Evolutionary conservation across 768 basidiomycete genomes (phyloP).

Genomic region (Suillus bovinus): DNA sequence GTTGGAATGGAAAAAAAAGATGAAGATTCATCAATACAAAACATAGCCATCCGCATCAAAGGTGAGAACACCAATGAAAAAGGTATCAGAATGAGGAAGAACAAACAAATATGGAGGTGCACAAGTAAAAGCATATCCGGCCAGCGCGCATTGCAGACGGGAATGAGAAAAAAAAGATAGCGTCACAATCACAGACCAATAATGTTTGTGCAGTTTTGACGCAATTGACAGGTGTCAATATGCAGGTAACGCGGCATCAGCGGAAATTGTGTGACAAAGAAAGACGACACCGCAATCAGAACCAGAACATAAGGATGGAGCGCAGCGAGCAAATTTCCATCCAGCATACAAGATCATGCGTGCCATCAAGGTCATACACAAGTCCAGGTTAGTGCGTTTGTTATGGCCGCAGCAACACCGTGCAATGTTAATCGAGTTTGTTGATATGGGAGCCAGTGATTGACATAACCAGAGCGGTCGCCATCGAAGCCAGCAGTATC

Average conservation of each 20-base stretch:
- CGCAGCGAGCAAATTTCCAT: not conserved
- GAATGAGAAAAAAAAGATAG: not conserved
- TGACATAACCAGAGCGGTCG: not conserved
- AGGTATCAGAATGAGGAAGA: not conserved
- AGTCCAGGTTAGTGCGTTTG: not conserved
- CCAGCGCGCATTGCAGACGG: not conserved
- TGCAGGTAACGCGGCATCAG: not conserved
- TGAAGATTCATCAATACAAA: not conserved
- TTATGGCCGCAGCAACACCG: not conserved
- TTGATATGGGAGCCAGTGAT: not conserved
- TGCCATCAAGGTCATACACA: not conserved
- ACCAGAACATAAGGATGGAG: not conserved
- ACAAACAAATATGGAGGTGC: not conserved
- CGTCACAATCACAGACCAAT: not conserved
- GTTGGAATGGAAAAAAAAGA: not conserved
- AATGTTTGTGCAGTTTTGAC: not conserved
- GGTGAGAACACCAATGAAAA: not conserved
- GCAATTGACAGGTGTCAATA: not conserved
- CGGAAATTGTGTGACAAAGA: constrained; percentile 5
- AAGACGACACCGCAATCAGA: not conserved
- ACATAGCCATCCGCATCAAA: constrained; percentile 1
- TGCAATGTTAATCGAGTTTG: not conserved
- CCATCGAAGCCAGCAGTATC: not conserved
- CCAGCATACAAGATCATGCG: not conserved
- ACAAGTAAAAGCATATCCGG: not conserved